phyloP scores from a whole-genome alignment of 495 filamentous ascomycete species.

The Trichoderma orchidacearum region DNA sequence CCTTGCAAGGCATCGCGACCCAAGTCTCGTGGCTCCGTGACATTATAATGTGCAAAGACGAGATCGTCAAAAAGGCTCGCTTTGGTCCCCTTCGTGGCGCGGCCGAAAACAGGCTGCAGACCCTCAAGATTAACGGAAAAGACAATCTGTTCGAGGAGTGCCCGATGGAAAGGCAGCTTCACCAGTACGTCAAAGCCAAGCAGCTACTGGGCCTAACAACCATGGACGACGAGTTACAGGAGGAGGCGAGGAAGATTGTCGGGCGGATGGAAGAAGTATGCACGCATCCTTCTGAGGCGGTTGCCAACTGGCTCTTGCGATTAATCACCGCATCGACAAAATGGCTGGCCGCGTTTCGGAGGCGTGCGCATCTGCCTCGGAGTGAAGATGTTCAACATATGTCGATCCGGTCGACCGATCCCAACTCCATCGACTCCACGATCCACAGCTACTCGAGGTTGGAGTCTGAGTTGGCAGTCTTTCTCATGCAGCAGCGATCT shows the following conservation, averaged over 20 bases:
- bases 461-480: slow-evolving; percentile 43
- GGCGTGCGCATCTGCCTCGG: slow-evolving; percentile 32
- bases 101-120: slow-evolving; percentile 16
- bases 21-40: slow-evolving; percentile 39
- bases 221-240: slow-evolving; percentile 38
- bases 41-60: slow-evolving; percentile 28
- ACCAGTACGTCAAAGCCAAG: slow-evolving; percentile 32
- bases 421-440: slow-evolving; percentile 35
- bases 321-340: slow-evolving; percentile 22
- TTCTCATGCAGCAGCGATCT: slow-evolving; percentile 31
- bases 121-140: slow-evolving; percentile 32
- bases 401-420: slow-evolving; percentile 31
- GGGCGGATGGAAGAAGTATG: slow-evolving; percentile 32
- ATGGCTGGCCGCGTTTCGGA: slow-evolving; percentile 35
- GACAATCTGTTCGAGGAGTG: slow-evolving; percentile 32
- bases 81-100: slow-evolving; percentile 20
- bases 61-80: slow-evolving; percentile 17
- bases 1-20: slow-evolving; percentile 10
- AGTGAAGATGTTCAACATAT: slow-evolving; percentile 32
- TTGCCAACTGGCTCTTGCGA: slow-evolving; percentile 34
- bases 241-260: slow-evolving; percentile 35
- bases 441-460: slow-evolving; percentile 42
- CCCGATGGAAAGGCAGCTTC: slow-evolving; percentile 30
- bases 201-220: slow-evolving; percentile 36
- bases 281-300: slow-evolving; percentile 23